Evolutionary conservation across 306 rosid genomes (phyloP).

Genomic region (Quercus robur): DNA sequence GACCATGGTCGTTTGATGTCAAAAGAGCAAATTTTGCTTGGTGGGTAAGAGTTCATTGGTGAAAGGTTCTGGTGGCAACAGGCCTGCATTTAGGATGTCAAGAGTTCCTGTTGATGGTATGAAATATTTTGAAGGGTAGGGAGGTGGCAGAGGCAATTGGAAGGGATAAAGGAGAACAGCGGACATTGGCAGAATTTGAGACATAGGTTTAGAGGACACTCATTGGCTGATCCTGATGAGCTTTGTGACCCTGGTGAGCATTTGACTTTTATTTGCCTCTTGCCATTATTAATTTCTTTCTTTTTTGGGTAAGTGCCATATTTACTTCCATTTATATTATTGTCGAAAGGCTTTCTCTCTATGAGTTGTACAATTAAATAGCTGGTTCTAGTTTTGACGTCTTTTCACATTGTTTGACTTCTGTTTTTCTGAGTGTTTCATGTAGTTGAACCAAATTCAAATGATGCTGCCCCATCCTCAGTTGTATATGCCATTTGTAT

Average conservation of each 20-base stretch:
- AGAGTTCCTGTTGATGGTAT: conserved; percentile 95
- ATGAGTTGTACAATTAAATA: neutral
- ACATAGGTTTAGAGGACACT: conserved; percentile 98
- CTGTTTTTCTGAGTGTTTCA: neutral
- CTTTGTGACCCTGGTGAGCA: conserved; percentile 97
- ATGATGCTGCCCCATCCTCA: neutral
- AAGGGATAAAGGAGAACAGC: conserved; percentile 93
- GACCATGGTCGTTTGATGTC: conserved; percentile 99
- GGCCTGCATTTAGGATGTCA: conserved; percentile 97
- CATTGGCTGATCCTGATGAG: conserved; percentile 98
- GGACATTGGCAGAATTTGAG: conserved; percentile 89
- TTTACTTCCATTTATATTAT: neutral
- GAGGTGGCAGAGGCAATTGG: conserved; percentile 94
- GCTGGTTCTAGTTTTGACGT: neutral
- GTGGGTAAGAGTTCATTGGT: conserved; percentile 96
- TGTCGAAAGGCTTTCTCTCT: neutral
- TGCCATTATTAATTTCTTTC: neutral
- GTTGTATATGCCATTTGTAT: neutral
- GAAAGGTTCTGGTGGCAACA: conserved; percentile 96
- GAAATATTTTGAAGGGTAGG: conserved; percentile 93
- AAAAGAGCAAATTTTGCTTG: conserved; percentile 73
- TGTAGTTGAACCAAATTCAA: neutral
- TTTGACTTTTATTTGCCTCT: conserved; percentile 17
- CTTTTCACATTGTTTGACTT: neutral
- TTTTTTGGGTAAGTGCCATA: no score